Evolutionary conservation across 1,139 yeast species (phyloP).

Genomic region (Saccharomycopsis hybrid): DNA sequence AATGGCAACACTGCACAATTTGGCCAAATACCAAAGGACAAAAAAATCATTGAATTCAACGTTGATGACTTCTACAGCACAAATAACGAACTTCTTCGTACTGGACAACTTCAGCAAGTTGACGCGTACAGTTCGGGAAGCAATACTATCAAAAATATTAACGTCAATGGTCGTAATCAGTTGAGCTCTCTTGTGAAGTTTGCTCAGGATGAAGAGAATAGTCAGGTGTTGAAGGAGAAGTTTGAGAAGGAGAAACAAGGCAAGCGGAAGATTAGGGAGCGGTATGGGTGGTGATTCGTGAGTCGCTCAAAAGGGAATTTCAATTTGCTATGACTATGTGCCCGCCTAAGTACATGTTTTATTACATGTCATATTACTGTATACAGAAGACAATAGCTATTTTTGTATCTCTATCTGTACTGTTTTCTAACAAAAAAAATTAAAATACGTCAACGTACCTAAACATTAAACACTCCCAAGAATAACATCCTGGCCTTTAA

Average conservation of each 20-base stretch:
- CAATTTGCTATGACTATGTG: too few species aligned
- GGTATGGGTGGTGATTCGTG: slow-evolving; percentile 17
- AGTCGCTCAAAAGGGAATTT: too few species aligned
- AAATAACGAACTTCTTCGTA: slow-evolving; percentile 4
- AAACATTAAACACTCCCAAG: too few species aligned
- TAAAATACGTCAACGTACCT: too few species aligned
- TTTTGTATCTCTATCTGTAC: too few species aligned
- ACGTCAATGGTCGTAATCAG: slow-evolving; percentile 21
- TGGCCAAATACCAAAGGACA: slow-evolving; percentile 1
- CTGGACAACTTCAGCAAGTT: background rate
- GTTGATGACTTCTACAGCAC: slow-evolving; percentile 13
- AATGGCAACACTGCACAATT: too few species aligned
- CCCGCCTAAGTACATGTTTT: too few species aligned
- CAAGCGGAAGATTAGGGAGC: slow-evolving; percentile 7
- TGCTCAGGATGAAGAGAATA: slow-evolving; percentile 15
- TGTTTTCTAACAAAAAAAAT: too few species aligned
- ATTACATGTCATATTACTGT: too few species aligned
- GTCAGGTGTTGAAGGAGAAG: slow-evolving; percentile 10
- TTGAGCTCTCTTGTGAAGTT: slow-evolving; percentile 13
- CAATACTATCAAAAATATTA: slow-evolving; percentile 7
- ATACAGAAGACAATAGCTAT: too few species aligned
- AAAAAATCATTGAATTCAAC: slow-evolving; percentile 17
- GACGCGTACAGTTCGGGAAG: background rate
- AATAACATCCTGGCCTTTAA: too few species aligned
- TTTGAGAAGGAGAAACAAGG: slow-evolving; percentile 13